Evolutionary conservation across 2,329 filamentous ascomycete species (phyloP).

Genomic region (Xylaria sp.): DNA sequence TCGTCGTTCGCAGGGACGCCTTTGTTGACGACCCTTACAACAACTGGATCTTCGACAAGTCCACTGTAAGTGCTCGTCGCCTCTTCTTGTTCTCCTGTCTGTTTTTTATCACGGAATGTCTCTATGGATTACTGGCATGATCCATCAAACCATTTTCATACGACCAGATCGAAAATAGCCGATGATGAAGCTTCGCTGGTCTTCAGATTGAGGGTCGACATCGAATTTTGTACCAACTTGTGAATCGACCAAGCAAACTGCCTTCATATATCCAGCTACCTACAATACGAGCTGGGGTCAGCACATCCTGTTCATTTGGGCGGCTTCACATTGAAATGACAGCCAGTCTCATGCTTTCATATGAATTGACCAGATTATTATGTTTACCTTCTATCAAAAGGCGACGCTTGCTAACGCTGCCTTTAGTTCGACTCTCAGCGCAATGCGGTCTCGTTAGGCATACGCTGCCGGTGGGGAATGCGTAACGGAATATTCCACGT

Average conservation of each 20-base stretch:
- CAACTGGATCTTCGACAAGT: conserved; percentile 33
- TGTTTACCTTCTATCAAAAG: neutral
- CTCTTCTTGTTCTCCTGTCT: neutral
- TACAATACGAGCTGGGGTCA: too few relatives aligned
- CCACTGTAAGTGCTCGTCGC: conserved; percentile 23
- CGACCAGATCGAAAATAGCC: too few relatives aligned
- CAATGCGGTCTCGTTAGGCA: conserved; percentile 57
- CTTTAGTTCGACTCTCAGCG: conserved; percentile 52
- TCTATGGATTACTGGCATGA: conserved; percentile 4
- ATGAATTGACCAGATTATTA: neutral
- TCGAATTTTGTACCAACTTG: too few relatives aligned
- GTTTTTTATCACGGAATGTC: neutral
- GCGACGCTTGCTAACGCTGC: neutral
- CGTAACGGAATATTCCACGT: conserved; percentile 64
- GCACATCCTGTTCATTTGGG: too few relatives aligned
- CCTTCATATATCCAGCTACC: too few relatives aligned
- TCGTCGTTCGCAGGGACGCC: conserved; percentile 25
- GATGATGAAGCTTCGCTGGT: too few relatives aligned
- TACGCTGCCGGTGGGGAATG: conserved; percentile 67
- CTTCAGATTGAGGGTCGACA: too few relatives aligned
- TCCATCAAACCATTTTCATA: neutral
- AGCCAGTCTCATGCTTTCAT: conserved; percentile 1
- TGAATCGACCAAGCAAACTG: too few relatives aligned
- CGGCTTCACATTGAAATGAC: too few relatives aligned
- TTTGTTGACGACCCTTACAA: conserved; percentile 33